Evolutionary conservation across 169 alveolate genomes (phyloP).

Genomic region (Cryptosporidium tyzzeri): DNA sequence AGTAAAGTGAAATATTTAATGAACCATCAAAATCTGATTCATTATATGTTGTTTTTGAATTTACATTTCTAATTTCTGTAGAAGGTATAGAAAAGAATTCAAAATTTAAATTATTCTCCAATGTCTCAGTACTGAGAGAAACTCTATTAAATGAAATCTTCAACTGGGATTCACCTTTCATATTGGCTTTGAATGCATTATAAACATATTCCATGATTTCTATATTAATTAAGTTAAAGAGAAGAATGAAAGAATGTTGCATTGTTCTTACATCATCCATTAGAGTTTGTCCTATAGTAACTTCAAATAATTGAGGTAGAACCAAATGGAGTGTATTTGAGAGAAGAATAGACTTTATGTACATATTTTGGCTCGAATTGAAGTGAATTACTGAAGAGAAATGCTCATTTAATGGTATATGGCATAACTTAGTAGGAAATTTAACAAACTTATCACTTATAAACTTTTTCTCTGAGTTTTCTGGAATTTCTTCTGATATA

Average conservation of each 20-base stretch:
- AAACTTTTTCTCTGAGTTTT: neutral
- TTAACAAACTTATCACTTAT: neutral
- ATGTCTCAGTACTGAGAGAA: neutral
- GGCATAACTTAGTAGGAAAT: conserved; percentile 47
- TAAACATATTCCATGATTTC: conserved; percentile 1
- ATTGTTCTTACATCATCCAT: conserved; percentile 19
- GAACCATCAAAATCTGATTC: neutral
- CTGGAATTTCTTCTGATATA: neutral
- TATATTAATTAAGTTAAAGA: conserved; percentile 47
- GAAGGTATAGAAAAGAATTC: conserved; percentile 3
- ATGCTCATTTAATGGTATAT: conserved; percentile 1
- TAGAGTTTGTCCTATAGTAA: neutral
- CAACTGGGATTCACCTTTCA: neutral
- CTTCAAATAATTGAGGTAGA: conserved; percentile 9
- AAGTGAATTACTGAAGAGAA: conserved; percentile 12
- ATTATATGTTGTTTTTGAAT: neutral
- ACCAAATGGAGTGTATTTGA: conserved; percentile 27
- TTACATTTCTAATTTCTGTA: too few relatives aligned
- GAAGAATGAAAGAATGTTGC: conserved; percentile 23
- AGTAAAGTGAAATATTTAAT: neutral
- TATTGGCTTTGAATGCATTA: neutral
- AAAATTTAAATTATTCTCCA: neutral
- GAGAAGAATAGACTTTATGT: conserved; percentile 8
- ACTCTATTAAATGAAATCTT: neutral
- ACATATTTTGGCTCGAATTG: conserved; percentile 12